A percentile compares a stretch with the other conserved stretches of the same genome.
Conservation (phyloP, 1,139 yeast species). For the Diutina rugosa region DNA sequence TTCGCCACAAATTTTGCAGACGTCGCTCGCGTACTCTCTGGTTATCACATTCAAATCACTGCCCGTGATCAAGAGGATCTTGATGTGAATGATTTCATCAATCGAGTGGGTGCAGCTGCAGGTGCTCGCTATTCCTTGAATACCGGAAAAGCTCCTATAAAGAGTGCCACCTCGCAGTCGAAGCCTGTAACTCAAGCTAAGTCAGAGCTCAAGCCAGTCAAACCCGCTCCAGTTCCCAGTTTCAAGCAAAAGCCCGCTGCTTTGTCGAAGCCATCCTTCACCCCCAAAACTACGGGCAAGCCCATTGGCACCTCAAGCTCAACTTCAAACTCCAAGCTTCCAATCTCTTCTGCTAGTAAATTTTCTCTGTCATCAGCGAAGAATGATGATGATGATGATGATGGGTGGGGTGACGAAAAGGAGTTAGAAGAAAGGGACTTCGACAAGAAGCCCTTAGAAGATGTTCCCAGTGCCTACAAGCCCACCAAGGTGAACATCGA, state of each 20-base stretch:
- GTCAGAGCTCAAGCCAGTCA: neutral
- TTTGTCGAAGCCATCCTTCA: constrained; percentile 14
- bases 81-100: constrained; percentile 61
- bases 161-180: neutral
- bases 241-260: constrained; percentile 1
- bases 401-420: constrained; percentile 52
- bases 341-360: constrained; percentile 14
- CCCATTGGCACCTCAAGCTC: constrained; percentile 13
- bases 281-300: constrained; percentile 28
- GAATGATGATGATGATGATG: constrained; percentile 27
- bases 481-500: constrained; percentile 43
- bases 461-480: constrained; percentile 52
- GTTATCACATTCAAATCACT: constrained; percentile 91
- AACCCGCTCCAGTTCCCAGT: neutral
- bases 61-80: constrained; percentile 93
- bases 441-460: constrained; percentile 44
- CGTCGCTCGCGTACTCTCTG: constrained; percentile 54
- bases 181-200: neutral
- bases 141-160: constrained; percentile 6
- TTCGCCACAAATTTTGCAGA: constrained; percentile 69
- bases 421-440: constrained; percentile 68
- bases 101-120: constrained; percentile 78
- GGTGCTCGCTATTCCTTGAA: constrained; percentile 89
- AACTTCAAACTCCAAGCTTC: constrained; percentile 9
- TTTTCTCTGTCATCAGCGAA: constrained; percentile 5